These are phyloP conservation scores for Lasiosphaeris hirsuta DNA, from an alignment of 495 filamentous ascomycete species.

Conservation along the genomic window DNA sequence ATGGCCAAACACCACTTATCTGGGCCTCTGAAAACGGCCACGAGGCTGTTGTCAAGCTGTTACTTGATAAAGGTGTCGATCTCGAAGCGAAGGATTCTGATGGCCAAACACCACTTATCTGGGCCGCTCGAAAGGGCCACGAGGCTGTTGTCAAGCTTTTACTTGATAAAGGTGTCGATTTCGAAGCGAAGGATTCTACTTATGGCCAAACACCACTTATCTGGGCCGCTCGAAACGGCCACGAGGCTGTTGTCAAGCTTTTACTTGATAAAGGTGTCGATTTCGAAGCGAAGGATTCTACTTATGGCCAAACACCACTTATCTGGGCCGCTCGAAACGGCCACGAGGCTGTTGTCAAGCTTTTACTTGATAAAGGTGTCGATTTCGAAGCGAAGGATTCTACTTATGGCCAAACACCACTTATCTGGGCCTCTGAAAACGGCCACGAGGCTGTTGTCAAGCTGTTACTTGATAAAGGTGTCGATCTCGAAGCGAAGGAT, in stretches of 20 bases:
- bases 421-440: no score
- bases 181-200: background rate
- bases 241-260: slow-evolving; percentile 1
- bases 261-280: background rate
- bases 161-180: background rate
- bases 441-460: no score
- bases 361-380: no score
- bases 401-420: no score
- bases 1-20: background rate
- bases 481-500: no score
- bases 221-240: background rate
- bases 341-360: no score
- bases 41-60: background rate
- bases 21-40: background rate
- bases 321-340: no score
- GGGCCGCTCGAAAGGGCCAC: background rate
- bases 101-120: background rate
- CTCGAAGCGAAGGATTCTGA: background rate
- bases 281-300: background rate
- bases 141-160: slow-evolving; percentile 1
- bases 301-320: background rate
- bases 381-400: no score
- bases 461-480: no score
- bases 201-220: background rate
- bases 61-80: background rate